phyloP scores from a whole-genome alignment of 2,329 filamentous ascomycete genomes.

The Neonectria neomacrospora region DNA sequence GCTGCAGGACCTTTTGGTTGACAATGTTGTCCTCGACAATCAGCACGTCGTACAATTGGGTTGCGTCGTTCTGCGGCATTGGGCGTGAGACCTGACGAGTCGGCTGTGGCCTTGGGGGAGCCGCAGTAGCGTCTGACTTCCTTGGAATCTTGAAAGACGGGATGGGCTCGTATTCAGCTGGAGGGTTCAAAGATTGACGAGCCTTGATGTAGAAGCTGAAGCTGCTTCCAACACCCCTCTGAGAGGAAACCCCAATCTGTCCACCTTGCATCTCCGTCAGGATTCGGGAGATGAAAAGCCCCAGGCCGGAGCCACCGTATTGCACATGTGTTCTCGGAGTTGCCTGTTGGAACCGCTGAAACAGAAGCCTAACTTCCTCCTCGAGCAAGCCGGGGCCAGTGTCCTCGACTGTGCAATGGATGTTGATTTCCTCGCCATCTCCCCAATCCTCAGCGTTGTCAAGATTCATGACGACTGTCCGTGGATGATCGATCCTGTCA shows the following conservation, averaged over 20 bases:
- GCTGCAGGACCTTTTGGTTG: constrained; percentile 72
- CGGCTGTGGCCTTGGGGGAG: constrained; percentile 33
- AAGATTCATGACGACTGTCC: constrained; percentile 52
- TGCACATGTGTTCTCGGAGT: constrained; percentile 76
- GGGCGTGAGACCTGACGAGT: constrained; percentile 31
- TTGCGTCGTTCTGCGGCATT: constrained; percentile 28
- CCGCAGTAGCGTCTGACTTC: constrained; percentile 40
- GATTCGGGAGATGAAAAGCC: constrained; percentile 80
- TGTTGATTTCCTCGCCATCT: constrained; percentile 73
- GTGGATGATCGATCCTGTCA: constrained; percentile 55
- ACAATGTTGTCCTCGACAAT: constrained; percentile 77
- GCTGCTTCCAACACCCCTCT: constrained; percentile 74
- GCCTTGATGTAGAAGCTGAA: constrained; percentile 82
- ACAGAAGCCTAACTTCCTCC: constrained; percentile 73
- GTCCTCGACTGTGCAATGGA: constrained; percentile 78
- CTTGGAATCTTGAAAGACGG: constrained; percentile 51
- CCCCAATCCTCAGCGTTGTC: constrained; percentile 75
- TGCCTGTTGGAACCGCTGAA: constrained; percentile 76
- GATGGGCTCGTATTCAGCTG: constrained; percentile 51
- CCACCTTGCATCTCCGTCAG: constrained; percentile 82
- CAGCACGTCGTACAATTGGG: constrained; percentile 63
- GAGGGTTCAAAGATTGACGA: constrained; percentile 62
- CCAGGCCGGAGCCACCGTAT: constrained; percentile 76
- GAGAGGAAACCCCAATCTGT: constrained; percentile 77
- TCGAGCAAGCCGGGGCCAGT: constrained; percentile 74